Base-by-base conservation (phyloP, 257 asterid genomes). In the Marsdenia floribunda region DNA sequence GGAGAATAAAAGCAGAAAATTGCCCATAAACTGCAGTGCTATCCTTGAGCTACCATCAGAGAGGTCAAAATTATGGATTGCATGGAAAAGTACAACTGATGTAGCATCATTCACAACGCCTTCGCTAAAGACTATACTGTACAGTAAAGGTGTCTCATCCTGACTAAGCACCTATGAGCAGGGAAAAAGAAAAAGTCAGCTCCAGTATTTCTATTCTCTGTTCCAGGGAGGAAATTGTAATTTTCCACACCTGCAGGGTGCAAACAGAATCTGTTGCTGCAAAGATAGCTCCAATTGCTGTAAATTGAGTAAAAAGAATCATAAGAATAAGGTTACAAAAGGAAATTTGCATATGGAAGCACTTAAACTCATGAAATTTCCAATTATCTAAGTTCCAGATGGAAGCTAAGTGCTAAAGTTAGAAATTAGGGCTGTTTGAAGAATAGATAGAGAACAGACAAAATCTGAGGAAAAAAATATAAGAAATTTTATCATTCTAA, bases 81-180 rank as follows among this genome's bases (percentile, higher is more conserved):
- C 93, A 22, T 90, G 89, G 77, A 92, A 90, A 33, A 92, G 88
- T 61, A 92, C 97, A 59, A 92, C 88, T 5, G 93, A 82, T 8
- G 97, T 85, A 54, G 97, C 97, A 82, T 92, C 97, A 71, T 92
- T 90, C 69, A 90, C 96, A 64, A 92, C 96, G 1, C 96, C 90
- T 88, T 92, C 97, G 42, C 96, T 96, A 76, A 92, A 90, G 24
- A 90, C 96, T 42, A 92, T 40, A 72, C 96, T 90, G 82, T 90
- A 83, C 50, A 92, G 87, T 37, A 88, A 82, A 68, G 96, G 96
- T 1, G 86, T 87, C 71, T 92, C 92, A 15, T 90, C 91, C 86
- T 90, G 97, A 80, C 79, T 84, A 59, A 89, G 96, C 77, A 92
- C 96, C 96, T 91, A 83, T 26, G 70, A 83, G 57, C 61, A 79